phyloP scores from a whole-genome alignment of 1,284 basidiomycete genomes.

The Ustilago tritici region DNA sequence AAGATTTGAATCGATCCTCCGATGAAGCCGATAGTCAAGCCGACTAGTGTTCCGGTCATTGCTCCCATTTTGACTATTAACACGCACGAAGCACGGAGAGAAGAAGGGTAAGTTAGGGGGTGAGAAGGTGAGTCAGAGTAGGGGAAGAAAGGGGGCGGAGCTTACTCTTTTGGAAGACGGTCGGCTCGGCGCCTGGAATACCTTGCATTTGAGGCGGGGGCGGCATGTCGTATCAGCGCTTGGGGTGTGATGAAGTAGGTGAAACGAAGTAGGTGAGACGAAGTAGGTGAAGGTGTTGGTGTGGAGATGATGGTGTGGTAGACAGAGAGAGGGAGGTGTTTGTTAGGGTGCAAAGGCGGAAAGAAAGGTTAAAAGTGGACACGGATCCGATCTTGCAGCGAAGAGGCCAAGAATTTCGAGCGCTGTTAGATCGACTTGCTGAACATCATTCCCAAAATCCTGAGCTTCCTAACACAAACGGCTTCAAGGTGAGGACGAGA shows the following conservation, averaged over 20 bases:
- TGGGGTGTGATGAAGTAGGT: background rate
- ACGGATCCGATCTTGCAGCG: background rate
- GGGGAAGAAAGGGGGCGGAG: background rate
- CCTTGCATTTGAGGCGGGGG: slow-evolving; percentile 51
- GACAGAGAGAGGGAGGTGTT: background rate
- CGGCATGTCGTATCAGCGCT: slow-evolving; percentile 21
- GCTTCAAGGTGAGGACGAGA: background rate
- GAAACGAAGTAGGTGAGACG: background rate
- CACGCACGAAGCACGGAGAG: background rate
- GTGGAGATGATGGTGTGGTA: background rate
- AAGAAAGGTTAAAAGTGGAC: slow-evolving; percentile 3
- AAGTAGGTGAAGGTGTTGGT: background rate
- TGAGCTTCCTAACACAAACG: background rate
- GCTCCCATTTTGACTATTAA: slow-evolving; percentile 65
- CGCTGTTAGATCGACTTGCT: no score
- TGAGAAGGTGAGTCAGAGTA: background rate
- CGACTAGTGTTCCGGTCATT: slow-evolving; percentile 66
- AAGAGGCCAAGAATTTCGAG: no score
- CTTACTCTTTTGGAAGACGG: slow-evolving; percentile 55
- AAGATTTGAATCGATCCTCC: slow-evolving; percentile 66
- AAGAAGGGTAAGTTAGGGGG: background rate
- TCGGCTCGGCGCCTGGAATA: slow-evolving; percentile 44
- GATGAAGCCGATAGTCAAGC: slow-evolving; percentile 67
- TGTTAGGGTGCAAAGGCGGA: background rate
- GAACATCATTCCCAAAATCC: no score